These are phyloP conservation scores for Solanum gandarillasii DNA, from an alignment of 257 asterid species.

Conservation along the genomic window DNA sequence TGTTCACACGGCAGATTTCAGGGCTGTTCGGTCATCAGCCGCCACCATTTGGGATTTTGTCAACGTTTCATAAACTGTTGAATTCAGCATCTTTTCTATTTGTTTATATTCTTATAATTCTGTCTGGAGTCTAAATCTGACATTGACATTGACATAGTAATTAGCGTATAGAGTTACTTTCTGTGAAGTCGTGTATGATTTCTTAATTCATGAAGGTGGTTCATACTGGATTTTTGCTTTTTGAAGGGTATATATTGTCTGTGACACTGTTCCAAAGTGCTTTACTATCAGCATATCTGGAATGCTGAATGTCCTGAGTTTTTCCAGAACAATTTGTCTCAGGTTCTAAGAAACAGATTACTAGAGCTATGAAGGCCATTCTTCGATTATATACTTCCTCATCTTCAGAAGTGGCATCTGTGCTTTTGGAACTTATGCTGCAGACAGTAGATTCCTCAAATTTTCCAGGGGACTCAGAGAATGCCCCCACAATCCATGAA, in stretches of 20 bases:
- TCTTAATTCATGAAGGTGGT: neutral
- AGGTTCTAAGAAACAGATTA: slow-evolving; percentile 65
- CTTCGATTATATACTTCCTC: slow-evolving; percentile 60
- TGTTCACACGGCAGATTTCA: neutral
- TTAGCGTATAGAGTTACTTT: neutral
- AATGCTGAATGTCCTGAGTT: neutral
- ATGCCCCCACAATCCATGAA: slow-evolving; percentile 8
- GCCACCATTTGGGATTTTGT: neutral
- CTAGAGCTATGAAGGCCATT: slow-evolving; percentile 44
- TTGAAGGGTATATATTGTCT: neutral
- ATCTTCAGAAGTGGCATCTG: slow-evolving; percentile 57
- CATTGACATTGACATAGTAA: neutral
- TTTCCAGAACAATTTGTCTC: slow-evolving; percentile 9
- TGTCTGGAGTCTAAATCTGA: neutral
- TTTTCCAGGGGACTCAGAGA: slow-evolving; percentile 13
- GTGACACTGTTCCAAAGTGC: neutral
- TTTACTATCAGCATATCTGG: neutral
- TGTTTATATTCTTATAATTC: neutral
- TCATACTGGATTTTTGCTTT: neutral
- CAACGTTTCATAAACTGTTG: neutral
- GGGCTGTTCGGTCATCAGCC: neutral
- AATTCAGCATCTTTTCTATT: neutral
- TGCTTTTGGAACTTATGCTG: slow-evolving; percentile 59
- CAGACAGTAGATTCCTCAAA: slow-evolving; percentile 40
- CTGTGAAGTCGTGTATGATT: neutral